These are phyloP conservation scores for Amorphotheca resinae DNA, from an alignment of 495 filamentous ascomycete species.

Conservation along the genomic window DNA sequence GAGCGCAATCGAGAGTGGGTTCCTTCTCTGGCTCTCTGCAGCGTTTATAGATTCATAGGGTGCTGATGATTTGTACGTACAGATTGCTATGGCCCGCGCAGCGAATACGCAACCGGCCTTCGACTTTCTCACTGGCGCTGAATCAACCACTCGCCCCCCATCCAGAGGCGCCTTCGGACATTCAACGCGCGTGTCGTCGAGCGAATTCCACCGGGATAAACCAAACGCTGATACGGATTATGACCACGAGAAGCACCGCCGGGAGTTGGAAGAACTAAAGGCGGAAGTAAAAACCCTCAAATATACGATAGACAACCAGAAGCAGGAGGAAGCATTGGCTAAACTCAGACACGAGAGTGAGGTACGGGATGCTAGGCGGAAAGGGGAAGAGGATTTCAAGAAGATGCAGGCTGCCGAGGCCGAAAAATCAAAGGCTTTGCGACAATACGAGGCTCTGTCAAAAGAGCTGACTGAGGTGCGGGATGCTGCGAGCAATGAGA, in stretches of 20 bases:
- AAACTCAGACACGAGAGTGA: slow-evolving; percentile 71
- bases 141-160: slow-evolving; percentile 23
- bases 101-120: slow-evolving; percentile 44
- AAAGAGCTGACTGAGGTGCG: slow-evolving; percentile 60
- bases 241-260: slow-evolving; percentile 12
- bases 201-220: slow-evolving; percentile 27
- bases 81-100: slow-evolving; percentile 25
- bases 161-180: slow-evolving; percentile 26
- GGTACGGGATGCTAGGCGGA: slow-evolving; percentile 57
- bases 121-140: slow-evolving; percentile 45
- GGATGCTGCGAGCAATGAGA: slow-evolving; percentile 53
- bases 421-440: slow-evolving; percentile 50
- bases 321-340: slow-evolving; percentile 74
- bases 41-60: not conserved
- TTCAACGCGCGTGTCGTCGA: slow-evolving; percentile 12
- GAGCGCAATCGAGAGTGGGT: slow-evolving; percentile 32
- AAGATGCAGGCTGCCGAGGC: slow-evolving; percentile 65
- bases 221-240: slow-evolving; percentile 12
- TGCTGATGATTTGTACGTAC: not conserved
- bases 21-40: slow-evolving; percentile 9
- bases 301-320: slow-evolving; percentile 50
- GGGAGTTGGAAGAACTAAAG: slow-evolving; percentile 35
- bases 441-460: slow-evolving; percentile 59
- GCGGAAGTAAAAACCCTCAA: slow-evolving; percentile 40
- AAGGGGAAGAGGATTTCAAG: slow-evolving; percentile 71